Percentiles rank a stretch among this genome's conserved stretches.
phyloP scores from a whole-genome alignment of 202 grass and related monocot genomes.

The Digitaria exilis region DNA sequence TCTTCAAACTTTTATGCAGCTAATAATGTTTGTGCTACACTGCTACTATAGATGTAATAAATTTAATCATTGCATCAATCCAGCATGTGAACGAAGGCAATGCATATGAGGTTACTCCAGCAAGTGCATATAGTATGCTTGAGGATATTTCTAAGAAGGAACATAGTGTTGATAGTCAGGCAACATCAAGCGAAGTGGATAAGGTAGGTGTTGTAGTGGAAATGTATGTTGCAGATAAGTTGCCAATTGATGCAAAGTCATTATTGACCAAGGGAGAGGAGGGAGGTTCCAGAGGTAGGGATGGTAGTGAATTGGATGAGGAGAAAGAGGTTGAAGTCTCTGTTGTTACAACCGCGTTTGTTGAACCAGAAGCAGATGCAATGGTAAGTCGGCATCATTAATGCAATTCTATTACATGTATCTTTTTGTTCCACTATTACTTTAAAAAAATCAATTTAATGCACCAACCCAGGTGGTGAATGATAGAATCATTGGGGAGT shows the following conservation, averaged over 20 bases:
- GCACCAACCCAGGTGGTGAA: conserved; percentile 17
- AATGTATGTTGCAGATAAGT: not conserved
- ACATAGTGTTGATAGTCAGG: conserved; percentile 9
- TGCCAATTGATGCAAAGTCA: not conserved
- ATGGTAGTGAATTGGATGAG: conserved; percentile 18
- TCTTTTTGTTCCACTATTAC: not conserved
- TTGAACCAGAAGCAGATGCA: no score
- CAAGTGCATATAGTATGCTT: conserved; percentile 3
- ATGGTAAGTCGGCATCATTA: conserved; percentile 40
- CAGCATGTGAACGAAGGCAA: conserved; percentile 17
- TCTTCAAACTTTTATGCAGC: conserved; percentile 30
- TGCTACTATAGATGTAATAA: not conserved
- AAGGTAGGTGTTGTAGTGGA: not conserved
- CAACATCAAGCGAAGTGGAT: conserved; percentile 8
- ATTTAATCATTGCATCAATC: not conserved
- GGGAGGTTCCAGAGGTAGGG: not conserved
- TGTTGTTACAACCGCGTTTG: not conserved
- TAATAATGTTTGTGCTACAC: conserved; percentile 12
- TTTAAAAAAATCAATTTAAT: conserved; percentile 12
- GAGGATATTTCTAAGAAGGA: conserved; percentile 13
- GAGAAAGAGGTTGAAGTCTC: conserved; percentile 34
- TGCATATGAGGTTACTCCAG: conserved; percentile 18
- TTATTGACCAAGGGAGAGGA: not conserved
- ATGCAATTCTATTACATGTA: conserved; percentile 1
- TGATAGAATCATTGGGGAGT: conserved; percentile 18